These are phyloP conservation scores for Penium margaritaceum DNA, from an alignment of 139 green algal species.

Conservation along the genomic window DNA sequence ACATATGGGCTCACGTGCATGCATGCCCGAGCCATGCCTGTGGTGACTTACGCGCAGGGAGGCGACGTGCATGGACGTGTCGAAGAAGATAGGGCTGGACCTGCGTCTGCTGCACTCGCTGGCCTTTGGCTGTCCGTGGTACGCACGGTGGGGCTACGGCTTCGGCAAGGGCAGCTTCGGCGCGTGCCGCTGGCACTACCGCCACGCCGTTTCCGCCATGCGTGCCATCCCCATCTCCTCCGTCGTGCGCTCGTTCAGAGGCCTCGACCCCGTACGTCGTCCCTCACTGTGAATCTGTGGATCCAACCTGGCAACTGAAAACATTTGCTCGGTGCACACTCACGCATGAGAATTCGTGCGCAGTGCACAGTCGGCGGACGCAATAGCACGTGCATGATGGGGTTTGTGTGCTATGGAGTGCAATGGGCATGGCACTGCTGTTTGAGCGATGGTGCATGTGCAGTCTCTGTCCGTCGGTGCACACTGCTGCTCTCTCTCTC, in stretches of 20 bases:
- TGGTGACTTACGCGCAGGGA: constrained; percentile 17
- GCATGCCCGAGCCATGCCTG: neutral
- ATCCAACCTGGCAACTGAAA: too few relatives aligned
- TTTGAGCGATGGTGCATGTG: neutral
- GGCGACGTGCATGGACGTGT: constrained; percentile 67
- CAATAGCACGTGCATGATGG: neutral
- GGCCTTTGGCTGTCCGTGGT: constrained; percentile 74
- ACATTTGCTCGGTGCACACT: too few relatives aligned
- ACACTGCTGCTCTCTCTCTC: neutral
- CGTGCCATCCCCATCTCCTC: neutral
- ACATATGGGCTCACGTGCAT: neutral
- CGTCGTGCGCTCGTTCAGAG: neutral
- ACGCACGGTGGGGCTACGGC: constrained; percentile 82
- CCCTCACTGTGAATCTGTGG: too few relatives aligned
- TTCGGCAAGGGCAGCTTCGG: constrained; percentile 82
- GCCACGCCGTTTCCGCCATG: constrained; percentile 45
- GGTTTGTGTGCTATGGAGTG: neutral
- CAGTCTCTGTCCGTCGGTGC: neutral
- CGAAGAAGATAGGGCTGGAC: constrained; percentile 81
- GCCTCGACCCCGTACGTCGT: neutral
- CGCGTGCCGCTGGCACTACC: constrained; percentile 59
- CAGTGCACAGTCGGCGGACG: constrained; percentile 5
- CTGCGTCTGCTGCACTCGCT: constrained; percentile 75
- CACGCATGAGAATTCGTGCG: too few relatives aligned
- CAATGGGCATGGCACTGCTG: neutral